Conservation (phyloP, 306 rosid species). For the Dryas alaskensis region DNA sequence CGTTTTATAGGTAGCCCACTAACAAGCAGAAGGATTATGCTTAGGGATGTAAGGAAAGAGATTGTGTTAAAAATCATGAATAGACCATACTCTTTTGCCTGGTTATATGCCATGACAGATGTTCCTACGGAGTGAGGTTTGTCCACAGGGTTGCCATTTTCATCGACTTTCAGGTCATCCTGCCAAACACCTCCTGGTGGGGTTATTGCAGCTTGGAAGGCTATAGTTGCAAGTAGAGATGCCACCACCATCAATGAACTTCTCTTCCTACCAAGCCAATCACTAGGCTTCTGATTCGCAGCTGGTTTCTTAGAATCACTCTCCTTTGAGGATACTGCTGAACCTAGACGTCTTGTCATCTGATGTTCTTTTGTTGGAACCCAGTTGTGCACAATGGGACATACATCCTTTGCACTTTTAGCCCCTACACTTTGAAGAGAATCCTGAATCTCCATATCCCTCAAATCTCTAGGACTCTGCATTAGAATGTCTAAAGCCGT, state of each 20-base stretch:
- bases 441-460: constrained; percentile 27
- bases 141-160: constrained; percentile 5
- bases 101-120: constrained; percentile 22
- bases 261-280: constrained; percentile 31
- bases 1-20: constrained; percentile 31
- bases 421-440: constrained; percentile 20
- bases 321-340: background rate
- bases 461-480: constrained; percentile 29
- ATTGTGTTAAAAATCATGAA: constrained; percentile 32
- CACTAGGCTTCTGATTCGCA: background rate
- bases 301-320: constrained; percentile 4
- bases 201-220: constrained; percentile 33
- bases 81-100: constrained; percentile 4
- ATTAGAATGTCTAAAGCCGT: constrained; percentile 34
- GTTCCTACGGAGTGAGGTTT: constrained; percentile 24
- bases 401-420: constrained; percentile 9
- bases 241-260: constrained; percentile 34
- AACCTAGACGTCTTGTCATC: constrained; percentile 3
- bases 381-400: constrained; percentile 15
- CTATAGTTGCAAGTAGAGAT: constrained; percentile 30
- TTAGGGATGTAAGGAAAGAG: constrained; percentile 25
- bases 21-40: constrained; percentile 30
- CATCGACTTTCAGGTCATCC: constrained; percentile 12
- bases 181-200: constrained; percentile 44
- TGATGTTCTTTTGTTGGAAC: background rate